These are phyloP conservation scores for Leccinum longicurvipes DNA, from an alignment of 768 basidiomycete genomes.

Conservation along the genomic window DNA sequence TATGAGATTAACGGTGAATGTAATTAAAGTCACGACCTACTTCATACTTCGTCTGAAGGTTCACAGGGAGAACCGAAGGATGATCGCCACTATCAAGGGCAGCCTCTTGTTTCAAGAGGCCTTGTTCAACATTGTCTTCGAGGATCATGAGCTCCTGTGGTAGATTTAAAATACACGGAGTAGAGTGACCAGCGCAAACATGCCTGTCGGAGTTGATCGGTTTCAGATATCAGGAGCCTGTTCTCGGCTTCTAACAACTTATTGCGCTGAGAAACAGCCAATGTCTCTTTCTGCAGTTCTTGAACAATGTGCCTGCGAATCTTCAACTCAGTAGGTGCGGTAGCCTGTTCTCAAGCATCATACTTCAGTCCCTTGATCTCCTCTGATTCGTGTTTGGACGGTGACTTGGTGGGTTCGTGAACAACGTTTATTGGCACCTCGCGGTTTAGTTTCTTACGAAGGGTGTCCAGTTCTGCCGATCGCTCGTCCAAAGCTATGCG, in stretches of 20 bases:
- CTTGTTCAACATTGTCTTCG: conserved; percentile 71
- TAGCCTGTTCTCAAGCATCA: neutral
- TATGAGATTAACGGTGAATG: neutral
- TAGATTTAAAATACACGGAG: neutral
- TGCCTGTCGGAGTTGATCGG: conserved; percentile 72
- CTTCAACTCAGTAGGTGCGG: neutral
- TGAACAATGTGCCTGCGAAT: conserved; percentile 74
- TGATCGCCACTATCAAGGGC: conserved; percentile 25
- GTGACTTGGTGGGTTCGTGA: conserved; percentile 28
- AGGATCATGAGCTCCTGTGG: conserved; percentile 69
- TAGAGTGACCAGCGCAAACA: neutral
- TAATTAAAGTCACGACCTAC: conserved; percentile 31
- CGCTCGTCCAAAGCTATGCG: conserved; percentile 37
- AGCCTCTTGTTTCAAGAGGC: conserved; percentile 50
- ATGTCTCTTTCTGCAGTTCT: conserved; percentile 81
- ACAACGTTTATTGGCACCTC: conserved; percentile 48
- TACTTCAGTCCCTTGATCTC: conserved; percentile 86
- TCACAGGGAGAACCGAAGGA: conserved; percentile 17
- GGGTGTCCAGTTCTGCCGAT: conserved; percentile 49
- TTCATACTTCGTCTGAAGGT: conserved; percentile 51
- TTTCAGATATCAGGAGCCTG: conserved; percentile 50
- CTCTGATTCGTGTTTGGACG: conserved; percentile 52
- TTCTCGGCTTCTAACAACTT: conserved; percentile 79
- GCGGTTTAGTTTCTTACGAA: conserved; percentile 59
- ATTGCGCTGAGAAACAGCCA: conserved; percentile 55